A percentile compares a stretch with the other conserved stretches of the same genome.
phyloP scores from a whole-genome alignment of 108 stramenopile genomes.

The Nitzschia inconspicua region DNA sequence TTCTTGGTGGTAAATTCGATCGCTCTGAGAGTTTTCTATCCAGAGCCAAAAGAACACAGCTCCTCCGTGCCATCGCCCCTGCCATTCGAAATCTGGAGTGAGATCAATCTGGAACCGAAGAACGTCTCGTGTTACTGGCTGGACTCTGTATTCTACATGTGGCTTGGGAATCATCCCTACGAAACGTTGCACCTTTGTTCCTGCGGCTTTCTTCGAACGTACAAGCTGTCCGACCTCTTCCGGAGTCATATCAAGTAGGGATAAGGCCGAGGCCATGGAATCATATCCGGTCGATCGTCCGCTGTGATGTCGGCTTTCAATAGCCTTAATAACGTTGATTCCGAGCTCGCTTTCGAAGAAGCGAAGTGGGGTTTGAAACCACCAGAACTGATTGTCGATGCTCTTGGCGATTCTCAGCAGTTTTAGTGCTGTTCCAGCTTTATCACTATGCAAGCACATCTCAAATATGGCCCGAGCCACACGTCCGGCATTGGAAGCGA shows the following conservation, averaged over 20 bases:
- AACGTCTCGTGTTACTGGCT: constrained; percentile 91
- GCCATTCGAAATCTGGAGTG: constrained; percentile 85
- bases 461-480: constrained; percentile 97
- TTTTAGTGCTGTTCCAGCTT: constrained; percentile 74
- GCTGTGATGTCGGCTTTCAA: constrained; percentile 60
- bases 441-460: constrained; percentile 78
- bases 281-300: constrained; percentile 36
- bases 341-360: constrained; percentile 84
- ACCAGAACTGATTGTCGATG: constrained; percentile 93
- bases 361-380: constrained; percentile 92
- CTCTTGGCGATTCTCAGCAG: constrained; percentile 90
- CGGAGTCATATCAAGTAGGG: constrained; percentile 87
- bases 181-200: constrained; percentile 63
- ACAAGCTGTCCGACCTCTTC: constrained; percentile 91
- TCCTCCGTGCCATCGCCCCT: constrained; percentile 76
- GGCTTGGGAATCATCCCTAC: constrained; percentile 80
- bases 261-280: constrained; percentile 54
- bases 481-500: constrained; percentile 92
- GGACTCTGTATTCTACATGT: constrained; percentile 71
- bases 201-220: constrained; percentile 47
- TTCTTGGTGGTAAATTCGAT: constrained; percentile 83
- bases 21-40: constrained; percentile 93
- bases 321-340: constrained; percentile 54
- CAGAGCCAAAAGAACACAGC: constrained; percentile 92
- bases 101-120: constrained; percentile 75